Conservation (phyloP, 176 grass and related monocot genomes). For the Stipa capillata region DNA sequence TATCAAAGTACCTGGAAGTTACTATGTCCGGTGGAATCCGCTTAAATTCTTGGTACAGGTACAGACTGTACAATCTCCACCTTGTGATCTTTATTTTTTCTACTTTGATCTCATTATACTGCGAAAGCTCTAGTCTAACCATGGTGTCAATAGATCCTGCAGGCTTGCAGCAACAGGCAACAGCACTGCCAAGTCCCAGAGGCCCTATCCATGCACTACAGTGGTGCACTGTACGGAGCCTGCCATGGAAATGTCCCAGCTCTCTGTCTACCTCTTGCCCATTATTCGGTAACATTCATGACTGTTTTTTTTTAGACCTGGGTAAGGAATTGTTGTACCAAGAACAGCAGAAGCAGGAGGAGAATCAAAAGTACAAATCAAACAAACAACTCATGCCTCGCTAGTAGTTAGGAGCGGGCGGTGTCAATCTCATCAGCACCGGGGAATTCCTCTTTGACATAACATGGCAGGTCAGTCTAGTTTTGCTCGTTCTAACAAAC, state of each 20-base stretch:
- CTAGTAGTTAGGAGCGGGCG: no score
- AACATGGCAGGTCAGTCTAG: neutral
- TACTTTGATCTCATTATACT: constrained; percentile 20
- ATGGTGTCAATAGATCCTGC: no score
- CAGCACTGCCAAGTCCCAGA: neutral
- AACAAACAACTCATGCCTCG: no score
- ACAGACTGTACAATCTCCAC: neutral
- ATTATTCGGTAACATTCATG: constrained; percentile 20
- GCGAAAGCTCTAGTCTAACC: neutral
- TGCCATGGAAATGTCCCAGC: constrained; percentile 1
- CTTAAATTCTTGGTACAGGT: constrained; percentile 1
- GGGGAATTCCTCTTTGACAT: neutral
- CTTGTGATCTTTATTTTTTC: neutral
- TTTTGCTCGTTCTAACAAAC: neutral
- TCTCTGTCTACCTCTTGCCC: neutral
- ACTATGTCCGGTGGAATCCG: no score
- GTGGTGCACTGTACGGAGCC: neutral
- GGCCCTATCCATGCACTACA: neutral
- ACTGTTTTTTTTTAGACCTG: no score
- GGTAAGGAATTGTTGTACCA: constrained; percentile 20
- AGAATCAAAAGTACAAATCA: no score
- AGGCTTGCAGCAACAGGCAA: no score
- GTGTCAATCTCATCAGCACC: neutral
- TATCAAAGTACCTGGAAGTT: no score
- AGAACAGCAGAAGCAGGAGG: neutral